Conservation (phyloP, 768 basidiomycete genomes). For the Mrakia gelida region DNA sequence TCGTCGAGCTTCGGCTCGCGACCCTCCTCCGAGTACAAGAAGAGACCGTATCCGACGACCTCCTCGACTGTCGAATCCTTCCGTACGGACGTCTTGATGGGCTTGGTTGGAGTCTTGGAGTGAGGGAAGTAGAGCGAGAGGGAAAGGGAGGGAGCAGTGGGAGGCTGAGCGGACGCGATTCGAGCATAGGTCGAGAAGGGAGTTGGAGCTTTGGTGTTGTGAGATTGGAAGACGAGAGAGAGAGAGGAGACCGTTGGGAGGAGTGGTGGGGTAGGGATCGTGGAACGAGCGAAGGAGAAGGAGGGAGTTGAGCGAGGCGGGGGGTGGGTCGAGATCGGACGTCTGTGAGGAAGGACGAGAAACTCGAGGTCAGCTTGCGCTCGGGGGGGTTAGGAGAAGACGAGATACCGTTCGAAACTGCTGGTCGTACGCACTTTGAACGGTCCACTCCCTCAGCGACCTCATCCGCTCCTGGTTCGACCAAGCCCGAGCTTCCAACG, state of each 20-base stretch:
- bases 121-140: conserved; percentile 83
- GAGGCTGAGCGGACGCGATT: conserved; percentile 65
- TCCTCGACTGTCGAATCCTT: conserved; percentile 91
- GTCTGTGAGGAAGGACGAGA: not conserved
- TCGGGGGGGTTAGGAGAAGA: not conserved
- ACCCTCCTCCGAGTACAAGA: conserved; percentile 76
- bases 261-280: not conserved
- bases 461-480: not conserved
- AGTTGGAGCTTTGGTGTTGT: conserved; percentile 61
- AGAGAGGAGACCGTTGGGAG: conserved; percentile 55
- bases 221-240: conserved; percentile 67
- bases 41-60: conserved; percentile 86
- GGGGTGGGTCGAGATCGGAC: not conserved
- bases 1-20: conserved; percentile 74
- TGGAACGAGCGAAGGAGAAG: conserved; percentile 14
- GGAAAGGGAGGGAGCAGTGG: conserved; percentile 52
- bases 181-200: conserved; percentile 87
- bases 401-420: no score
- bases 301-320: not conserved
- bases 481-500: not conserved
- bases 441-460: not conserved
- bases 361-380: not conserved
- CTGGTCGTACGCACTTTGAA: not conserved
- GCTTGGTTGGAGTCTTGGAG: conserved; percentile 54
- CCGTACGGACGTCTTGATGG: conserved; percentile 69